Base-by-base conservation (phyloP, 805 yeast genomes). In the Candida stauntonica region DNA sequence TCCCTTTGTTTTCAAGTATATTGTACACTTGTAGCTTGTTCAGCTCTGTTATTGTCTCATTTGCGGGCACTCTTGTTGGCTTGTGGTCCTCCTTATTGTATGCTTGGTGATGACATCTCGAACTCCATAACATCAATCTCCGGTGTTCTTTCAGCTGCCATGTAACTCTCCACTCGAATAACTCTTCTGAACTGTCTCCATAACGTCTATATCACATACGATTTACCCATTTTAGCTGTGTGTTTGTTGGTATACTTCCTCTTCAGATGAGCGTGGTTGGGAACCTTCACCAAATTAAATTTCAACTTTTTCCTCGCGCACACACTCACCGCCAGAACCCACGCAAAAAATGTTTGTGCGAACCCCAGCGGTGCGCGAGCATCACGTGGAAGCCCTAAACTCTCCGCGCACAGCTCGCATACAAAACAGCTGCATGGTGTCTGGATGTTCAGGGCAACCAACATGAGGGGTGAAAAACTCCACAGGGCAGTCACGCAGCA, bases 141-240 rank as follows among this genome's bases (percentile, higher is more conserved):
- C n/a, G n/a, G n/a, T n/a, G n/a, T n/a, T 21, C 11, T 21, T 11
- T 21, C 24, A 8, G 24, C 24, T 11, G 7, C 24, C 24, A 21
- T 21, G 24, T n/a, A n/a, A n/a, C n/a, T 11, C 11, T 24, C 17
- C 26, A 13, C 17, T 19, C n/a, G n/a, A n/a, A n/a, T n/a, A n/a
- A n/a, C n/a, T n/a, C 7, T 17, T 29, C 17, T 17, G 23, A 34
- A 27, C 28, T 21, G 27, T 16, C 20, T 8, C 29, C 19, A 14
- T 13, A 21, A n/a, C 14, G 14, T 31, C 29, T 31, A 23, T 31
- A 17, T 29, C 35, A 54, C 58, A 38, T 49, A 54, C 58, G 51
- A 45, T 54, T 54, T 54, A 54, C 58, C 58, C 58, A 54, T 54
- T 52, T 53, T 54, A 41, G 44, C 28, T 48, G 42, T 39, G 43